These are phyloP conservation scores for Trichoderma brevicompactum DNA, from an alignment of 2,329 filamentous ascomycete species.

Conservation along the genomic window DNA sequence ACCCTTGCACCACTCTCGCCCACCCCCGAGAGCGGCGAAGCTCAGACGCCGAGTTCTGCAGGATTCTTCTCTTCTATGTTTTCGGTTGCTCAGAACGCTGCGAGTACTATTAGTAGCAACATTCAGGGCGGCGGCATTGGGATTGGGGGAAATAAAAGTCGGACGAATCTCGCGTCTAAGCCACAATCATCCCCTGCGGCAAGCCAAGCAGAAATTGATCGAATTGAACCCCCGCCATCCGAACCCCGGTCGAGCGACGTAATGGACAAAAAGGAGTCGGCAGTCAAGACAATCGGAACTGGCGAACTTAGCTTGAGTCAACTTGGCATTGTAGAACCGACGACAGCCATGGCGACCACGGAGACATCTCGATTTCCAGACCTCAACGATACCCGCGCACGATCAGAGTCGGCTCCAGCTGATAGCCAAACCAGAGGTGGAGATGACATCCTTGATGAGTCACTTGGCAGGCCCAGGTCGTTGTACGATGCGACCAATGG, in stretches of 20 bases:
- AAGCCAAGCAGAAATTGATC: slow-evolving; percentile 50
- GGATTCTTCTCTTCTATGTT: slow-evolving; percentile 95
- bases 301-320: slow-evolving; percentile 90
- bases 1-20: slow-evolving; percentile 75
- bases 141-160: slow-evolving; percentile 49
- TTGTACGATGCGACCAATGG: slow-evolving; percentile 54
- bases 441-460: slow-evolving; percentile 43
- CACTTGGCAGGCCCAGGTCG: slow-evolving; percentile 52
- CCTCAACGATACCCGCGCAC: slow-evolving; percentile 49
- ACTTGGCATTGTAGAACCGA: slow-evolving; percentile 72
- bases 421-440: slow-evolving; percentile 44
- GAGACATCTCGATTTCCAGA: slow-evolving; percentile 61
- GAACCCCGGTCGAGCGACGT: slow-evolving; percentile 39
- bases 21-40: slow-evolving; percentile 67
- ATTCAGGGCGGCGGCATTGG: slow-evolving; percentile 68
- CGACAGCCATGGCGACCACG: slow-evolving; percentile 58
- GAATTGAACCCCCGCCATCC: slow-evolving; percentile 39
- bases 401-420: slow-evolving; percentile 64
- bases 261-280: slow-evolving; percentile 68
- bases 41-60: slow-evolving; percentile 58
- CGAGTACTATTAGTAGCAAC: slow-evolving; percentile 72
- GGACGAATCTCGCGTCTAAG: slow-evolving; percentile 35
- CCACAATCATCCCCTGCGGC: slow-evolving; percentile 35
- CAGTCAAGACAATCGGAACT: slow-evolving; percentile 85
- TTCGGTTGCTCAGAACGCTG: slow-evolving; percentile 90